A percentile compares a stretch with the other conserved stretches of the same genome.
phyloP scores from a whole-genome alignment of 768 basidiomycete genomes.

The Lactarius hengduanensis region DNA sequence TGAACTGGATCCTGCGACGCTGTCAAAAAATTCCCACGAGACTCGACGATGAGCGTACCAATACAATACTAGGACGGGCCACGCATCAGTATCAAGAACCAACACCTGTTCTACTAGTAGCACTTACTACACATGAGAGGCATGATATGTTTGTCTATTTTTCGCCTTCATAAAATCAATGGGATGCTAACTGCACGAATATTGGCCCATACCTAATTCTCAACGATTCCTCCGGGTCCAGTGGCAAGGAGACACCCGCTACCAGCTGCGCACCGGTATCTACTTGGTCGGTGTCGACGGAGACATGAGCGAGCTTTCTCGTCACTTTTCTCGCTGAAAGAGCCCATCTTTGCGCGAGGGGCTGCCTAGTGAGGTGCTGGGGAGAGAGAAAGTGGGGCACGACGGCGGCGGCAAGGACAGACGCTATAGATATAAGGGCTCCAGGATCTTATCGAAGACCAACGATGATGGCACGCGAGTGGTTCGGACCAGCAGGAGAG shows the following conservation, averaged over 20 bases:
- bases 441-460: neutral
- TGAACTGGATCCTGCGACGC: constrained; percentile 63
- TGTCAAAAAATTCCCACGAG: constrained; percentile 13
- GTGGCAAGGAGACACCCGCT: constrained; percentile 41
- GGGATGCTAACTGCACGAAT: neutral
- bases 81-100: constrained; percentile 6
- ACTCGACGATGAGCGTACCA: constrained; percentile 39
- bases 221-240: constrained; percentile 53
- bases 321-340: constrained; percentile 21
- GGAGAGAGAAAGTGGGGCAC: neutral
- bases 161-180: constrained; percentile 39
- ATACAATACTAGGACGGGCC: constrained; percentile 46
- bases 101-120: constrained; percentile 33
- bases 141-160: constrained; percentile 66
- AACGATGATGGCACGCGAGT: neutral
- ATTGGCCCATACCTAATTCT: constrained; percentile 43
- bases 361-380: neutral
- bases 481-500: neutral
- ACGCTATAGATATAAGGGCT: constrained; percentile 1
- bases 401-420: neutral
- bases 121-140: constrained; percentile 71
- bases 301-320: constrained; percentile 30
- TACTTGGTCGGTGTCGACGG: constrained; percentile 49
- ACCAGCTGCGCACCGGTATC: constrained; percentile 63
- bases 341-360: constrained; percentile 11